These are phyloP conservation scores for Powellomyces hirtus DNA, from an alignment of 192 early-diverging fungal genomes.

Conservation along the genomic window DNA sequence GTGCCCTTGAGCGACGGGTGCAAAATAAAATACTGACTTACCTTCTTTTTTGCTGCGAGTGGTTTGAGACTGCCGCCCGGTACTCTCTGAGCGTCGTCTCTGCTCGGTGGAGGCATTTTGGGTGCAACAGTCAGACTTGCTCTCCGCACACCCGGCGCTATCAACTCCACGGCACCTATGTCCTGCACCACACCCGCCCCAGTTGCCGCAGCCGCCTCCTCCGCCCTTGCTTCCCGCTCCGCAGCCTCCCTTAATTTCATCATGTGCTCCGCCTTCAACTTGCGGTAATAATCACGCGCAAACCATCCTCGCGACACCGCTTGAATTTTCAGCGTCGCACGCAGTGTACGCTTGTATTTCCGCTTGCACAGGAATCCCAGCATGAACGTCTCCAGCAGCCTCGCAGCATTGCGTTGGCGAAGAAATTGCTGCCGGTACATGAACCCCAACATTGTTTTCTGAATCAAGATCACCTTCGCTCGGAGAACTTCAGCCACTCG, in stretches of 20 bases:
- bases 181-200: neutral
- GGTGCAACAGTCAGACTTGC: slow-evolving; percentile 1
- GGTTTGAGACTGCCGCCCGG: too few relatives aligned
- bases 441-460: slow-evolving; percentile 41
- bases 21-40: too few relatives aligned
- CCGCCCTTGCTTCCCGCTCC: neutral
- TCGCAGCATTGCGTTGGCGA: slow-evolving; percentile 28
- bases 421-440: slow-evolving; percentile 41
- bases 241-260: neutral
- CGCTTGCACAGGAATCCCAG: slow-evolving; percentile 38
- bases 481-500: slow-evolving; percentile 29
- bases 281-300: slow-evolving; percentile 43
- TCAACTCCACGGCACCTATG: neutral
- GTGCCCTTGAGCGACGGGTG: too few relatives aligned
- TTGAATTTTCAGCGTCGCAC: slow-evolving; percentile 51
- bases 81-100: slow-evolving; percentile 5
- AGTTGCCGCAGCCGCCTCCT: neutral
- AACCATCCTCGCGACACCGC: slow-evolving; percentile 49
- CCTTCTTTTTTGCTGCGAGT: too few relatives aligned
- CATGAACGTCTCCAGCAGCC: slow-evolving; percentile 29
- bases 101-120: neutral
- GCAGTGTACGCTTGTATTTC: slow-evolving; percentile 35
- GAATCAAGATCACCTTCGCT: slow-evolving; percentile 44
- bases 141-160: neutral
- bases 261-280: slow-evolving; percentile 15